Evolutionary conservation across 176 grass and related monocot species (phyloP).

Genomic region (Puya raimondii): DNA sequence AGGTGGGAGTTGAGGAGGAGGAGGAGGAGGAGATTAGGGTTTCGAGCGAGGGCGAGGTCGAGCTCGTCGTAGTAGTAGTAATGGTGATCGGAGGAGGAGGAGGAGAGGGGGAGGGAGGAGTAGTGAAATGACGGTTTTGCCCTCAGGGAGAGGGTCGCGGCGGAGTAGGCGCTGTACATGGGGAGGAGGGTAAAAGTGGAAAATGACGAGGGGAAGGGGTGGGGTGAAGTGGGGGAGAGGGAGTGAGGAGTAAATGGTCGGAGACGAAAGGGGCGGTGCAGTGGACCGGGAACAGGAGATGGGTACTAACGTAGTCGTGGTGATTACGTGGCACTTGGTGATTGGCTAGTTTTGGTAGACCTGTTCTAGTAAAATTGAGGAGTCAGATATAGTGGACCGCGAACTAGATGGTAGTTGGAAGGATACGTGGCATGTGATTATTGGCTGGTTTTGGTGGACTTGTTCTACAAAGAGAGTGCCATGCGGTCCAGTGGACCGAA

Average conservation of each 20-base stretch:
- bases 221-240: background rate
- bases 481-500: no score
- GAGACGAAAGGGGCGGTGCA: background rate
- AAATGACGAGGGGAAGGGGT: background rate
- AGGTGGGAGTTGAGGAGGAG: constrained; percentile 12
- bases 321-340: background rate
- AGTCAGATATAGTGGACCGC: no score
- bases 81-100: background rate
- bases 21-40: constrained; percentile 9
- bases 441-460: no score
- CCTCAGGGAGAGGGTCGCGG: constrained; percentile 10
- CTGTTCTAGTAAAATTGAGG: background rate
- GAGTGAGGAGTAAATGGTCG: background rate
- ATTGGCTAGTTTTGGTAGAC: background rate
- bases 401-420: background rate
- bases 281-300: background rate
- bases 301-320: background rate
- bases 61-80: background rate
- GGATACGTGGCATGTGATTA: no score
- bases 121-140: constrained; percentile 16
- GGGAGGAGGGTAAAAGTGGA: background rate
- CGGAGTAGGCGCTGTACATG: constrained; percentile 17
- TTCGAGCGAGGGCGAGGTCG: constrained; percentile 1
- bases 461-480: no score
- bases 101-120: background rate